Percentiles rank a stretch among this genome's conserved stretches.
These are phyloP conservation scores for Ziziphus jujuba DNA, from an alignment of 306 rosid species.

Conservation along the genomic window DNA sequence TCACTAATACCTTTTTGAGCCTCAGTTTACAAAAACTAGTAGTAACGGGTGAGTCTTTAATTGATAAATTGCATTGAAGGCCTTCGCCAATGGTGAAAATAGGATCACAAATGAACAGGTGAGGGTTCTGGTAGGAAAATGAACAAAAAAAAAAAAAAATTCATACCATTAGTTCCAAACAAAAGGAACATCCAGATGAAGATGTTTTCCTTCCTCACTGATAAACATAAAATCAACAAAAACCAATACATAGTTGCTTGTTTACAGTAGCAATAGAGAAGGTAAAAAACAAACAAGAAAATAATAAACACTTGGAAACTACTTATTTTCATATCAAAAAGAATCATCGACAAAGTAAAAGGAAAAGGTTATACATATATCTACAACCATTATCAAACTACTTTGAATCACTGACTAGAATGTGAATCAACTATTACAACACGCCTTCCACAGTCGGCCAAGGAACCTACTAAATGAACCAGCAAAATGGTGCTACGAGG, in stretches of 20 bases:
- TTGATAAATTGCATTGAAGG: conserved; percentile 69
- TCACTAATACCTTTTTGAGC: conserved; percentile 63
- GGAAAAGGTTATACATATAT: background rate
- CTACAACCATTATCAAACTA: background rate
- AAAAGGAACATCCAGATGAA: conserved; percentile 15
- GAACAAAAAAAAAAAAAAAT: background rate
- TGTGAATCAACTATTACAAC: background rate
- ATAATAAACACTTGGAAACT: background rate
- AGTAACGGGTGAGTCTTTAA: conserved; percentile 70
- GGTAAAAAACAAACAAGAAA: background rate
- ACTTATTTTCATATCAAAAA: background rate
- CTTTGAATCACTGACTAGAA: background rate
- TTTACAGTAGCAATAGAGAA: background rate
- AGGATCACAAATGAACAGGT: conserved; percentile 47
- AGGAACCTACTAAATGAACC: background rate
- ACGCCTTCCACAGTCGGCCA: background rate
- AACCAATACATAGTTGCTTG: background rate
- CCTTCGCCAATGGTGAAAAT: conserved; percentile 80
- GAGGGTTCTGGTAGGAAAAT: conserved; percentile 73
- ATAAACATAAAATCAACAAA: background rate
- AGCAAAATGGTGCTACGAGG: background rate
- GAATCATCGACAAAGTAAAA: background rate
- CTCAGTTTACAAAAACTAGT: conserved; percentile 73
- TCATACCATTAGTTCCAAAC: conserved; percentile 31
- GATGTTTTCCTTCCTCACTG: conserved; percentile 1